A percentile compares a stretch with the other conserved stretches of the same genome.
Evolutionary conservation across 2,329 filamentous ascomycete species (phyloP).

Genomic region (Sporothrix euskadiensis): DNA sequence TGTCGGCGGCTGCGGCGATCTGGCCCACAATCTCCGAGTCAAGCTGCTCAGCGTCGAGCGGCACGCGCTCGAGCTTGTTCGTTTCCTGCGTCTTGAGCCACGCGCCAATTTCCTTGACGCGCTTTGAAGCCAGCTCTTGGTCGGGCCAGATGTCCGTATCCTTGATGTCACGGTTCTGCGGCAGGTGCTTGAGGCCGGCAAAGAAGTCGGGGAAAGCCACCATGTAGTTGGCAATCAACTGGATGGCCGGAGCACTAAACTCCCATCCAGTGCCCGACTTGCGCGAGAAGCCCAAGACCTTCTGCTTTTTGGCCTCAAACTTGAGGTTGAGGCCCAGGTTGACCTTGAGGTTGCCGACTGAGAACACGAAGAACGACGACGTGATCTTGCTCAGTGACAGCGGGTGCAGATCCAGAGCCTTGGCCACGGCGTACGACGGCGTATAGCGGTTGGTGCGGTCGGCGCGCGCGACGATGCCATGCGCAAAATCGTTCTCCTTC

Average conservation of each 20-base stretch:
- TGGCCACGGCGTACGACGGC: conserved; percentile 86
- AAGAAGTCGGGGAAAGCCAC: conserved; percentile 94
- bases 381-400: conserved; percentile 94
- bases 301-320: conserved; percentile 92
- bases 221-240: conserved; percentile 86
- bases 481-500: conserved; percentile 80
- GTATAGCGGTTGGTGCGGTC: conserved; percentile 73
- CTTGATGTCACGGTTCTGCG: conserved; percentile 77
- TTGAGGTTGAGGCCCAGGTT: conserved; percentile 96
- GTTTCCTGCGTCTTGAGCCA: conserved; percentile 93
- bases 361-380: conserved; percentile 82
- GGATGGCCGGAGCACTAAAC: conserved; percentile 81
- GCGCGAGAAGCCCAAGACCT: conserved; percentile 92
- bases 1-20: conserved; percentile 75
- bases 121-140: conserved; percentile 67
- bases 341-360: conserved; percentile 69
- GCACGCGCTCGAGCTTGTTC: conserved; percentile 92
- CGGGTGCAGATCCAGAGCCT: conserved; percentile 76
- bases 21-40: conserved; percentile 84
- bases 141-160: conserved; percentile 85
- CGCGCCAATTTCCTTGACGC: conserved; percentile 88
- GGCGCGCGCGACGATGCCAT: conserved; percentile 67
- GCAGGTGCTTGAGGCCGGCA: conserved; percentile 79
- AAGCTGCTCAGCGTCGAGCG: conserved; percentile 91
- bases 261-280: conserved; percentile 90